phyloP scores from a whole-genome alignment of 495 filamentous ascomycete species.

The Talaromyces thailandensis region DNA sequence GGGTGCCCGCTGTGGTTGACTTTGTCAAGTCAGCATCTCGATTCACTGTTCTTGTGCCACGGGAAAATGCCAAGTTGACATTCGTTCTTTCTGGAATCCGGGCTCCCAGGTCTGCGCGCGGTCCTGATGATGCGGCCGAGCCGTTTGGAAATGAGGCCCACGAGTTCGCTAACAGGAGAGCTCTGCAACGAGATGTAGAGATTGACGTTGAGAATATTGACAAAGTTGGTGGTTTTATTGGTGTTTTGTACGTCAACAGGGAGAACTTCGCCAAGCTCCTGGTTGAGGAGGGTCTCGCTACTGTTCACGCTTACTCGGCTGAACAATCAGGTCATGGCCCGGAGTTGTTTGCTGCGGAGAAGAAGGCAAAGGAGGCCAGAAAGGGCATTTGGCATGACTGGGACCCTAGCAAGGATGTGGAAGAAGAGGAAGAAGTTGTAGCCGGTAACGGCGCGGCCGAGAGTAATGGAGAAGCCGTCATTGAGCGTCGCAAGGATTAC shows the following conservation, averaged over 20 bases:
- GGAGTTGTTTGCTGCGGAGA: constrained; percentile 81
- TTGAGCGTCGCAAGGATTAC: constrained; percentile 69
- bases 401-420: constrained; percentile 70
- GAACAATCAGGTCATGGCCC: constrained; percentile 85
- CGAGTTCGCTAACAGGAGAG: constrained; percentile 77
- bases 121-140: constrained; percentile 71
- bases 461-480: constrained; percentile 31
- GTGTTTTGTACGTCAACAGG: constrained; percentile 84
- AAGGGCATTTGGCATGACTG: constrained; percentile 92
- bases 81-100: constrained; percentile 92
- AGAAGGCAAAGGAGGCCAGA: constrained; percentile 73
- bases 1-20: constrained; percentile 90
- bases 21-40: constrained; percentile 94
- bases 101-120: constrained; percentile 80
- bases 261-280: constrained; percentile 94
- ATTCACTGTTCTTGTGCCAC: constrained; percentile 86
- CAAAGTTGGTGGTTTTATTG: constrained; percentile 96
- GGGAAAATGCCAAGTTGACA: constrained; percentile 89
- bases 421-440: constrained; percentile 37
- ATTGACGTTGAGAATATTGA: constrained; percentile 93
- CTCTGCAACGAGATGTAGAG: constrained; percentile 92
- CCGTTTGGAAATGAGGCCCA: constrained; percentile 93
- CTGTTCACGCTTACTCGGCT: constrained; percentile 87
- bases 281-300: constrained; percentile 87
- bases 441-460: constrained; percentile 43